These are phyloP conservation scores for Spergularia marina DNA, from an alignment of 148 eudicot species.

Conservation along the genomic window DNA sequence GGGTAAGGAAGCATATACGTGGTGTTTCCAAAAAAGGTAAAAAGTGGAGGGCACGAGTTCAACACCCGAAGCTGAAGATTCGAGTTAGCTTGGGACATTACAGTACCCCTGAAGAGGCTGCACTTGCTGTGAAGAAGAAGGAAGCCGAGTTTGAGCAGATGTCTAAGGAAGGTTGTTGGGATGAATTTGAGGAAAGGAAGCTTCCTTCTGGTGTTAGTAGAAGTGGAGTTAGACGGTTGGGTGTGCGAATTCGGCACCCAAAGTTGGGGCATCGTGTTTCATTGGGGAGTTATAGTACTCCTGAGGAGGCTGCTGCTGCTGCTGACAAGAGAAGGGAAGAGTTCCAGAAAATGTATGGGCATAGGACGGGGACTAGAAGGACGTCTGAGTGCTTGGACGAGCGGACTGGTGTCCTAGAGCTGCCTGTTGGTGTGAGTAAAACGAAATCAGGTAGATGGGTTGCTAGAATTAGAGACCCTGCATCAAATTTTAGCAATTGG, in stretches of 20 bases:
- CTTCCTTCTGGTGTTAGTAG: constrained; percentile 6
- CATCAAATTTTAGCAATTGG: constrained; percentile 1
- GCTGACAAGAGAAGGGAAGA: not conserved
- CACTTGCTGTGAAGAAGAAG: constrained; percentile 22
- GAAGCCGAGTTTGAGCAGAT: not conserved
- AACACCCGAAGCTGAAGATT: constrained; percentile 21
- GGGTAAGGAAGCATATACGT: not conserved
- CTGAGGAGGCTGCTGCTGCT: not conserved
- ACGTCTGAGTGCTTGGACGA: not conserved
- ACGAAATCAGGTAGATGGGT: constrained; percentile 22
- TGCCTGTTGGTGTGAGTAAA: constrained; percentile 22
- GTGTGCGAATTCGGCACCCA: not conserved
- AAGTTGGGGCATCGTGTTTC: constrained; percentile 2
- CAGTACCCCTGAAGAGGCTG: constrained; percentile 18
- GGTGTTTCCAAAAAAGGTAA: constrained; percentile 15
- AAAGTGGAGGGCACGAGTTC: constrained; percentile 18
- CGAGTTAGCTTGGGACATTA: constrained; percentile 17
- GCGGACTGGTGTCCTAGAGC: not conserved
- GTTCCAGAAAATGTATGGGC: not conserved
- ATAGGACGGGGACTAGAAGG: not conserved
- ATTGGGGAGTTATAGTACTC: not conserved
- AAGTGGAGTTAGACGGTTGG: not conserved
- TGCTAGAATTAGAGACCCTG: constrained; percentile 18
- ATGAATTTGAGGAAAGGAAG: not conserved
- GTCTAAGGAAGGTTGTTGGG: not conserved